phyloP scores from a whole-genome alignment of 495 filamentous ascomycete genomes.

The Penicillium lagena region DNA sequence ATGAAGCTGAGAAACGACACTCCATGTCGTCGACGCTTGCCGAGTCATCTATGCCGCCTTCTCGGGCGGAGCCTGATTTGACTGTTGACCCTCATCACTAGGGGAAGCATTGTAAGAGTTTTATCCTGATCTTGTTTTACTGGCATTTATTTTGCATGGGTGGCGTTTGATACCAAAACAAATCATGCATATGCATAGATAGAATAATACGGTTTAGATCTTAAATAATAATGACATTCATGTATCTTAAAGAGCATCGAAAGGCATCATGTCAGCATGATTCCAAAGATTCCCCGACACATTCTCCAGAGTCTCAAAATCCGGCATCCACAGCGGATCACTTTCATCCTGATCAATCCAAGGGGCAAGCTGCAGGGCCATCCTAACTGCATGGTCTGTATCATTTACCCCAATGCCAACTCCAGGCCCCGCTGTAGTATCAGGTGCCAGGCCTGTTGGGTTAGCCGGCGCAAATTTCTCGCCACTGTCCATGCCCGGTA shows the following conservation, averaged over 20 bases:
- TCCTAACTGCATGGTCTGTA: conserved; percentile 32
- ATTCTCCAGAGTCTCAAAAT: conserved; percentile 39
- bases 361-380: conserved; percentile 40
- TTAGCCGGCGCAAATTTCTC: conserved; percentile 12
- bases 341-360: conserved; percentile 40
- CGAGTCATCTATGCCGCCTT: conserved; percentile 14
- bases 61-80: conserved; percentile 4
- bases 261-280: conserved; percentile 23
- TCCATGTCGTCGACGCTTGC: conserved; percentile 12
- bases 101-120: too few species aligned
- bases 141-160: neutral
- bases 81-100: too few species aligned
- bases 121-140: too few species aligned
- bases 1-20: conserved; percentile 6
- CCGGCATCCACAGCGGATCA: conserved; percentile 40
- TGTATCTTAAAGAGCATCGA: conserved; percentile 24
- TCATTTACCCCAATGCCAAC: conserved; percentile 12
- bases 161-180: neutral
- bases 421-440: neutral
- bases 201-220: neutral
- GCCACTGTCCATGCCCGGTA: conserved; percentile 7
- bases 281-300: conserved; percentile 31
- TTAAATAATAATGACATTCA: neutral
- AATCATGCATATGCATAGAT: neutral
- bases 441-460: conserved; percentile 6